Base-by-base conservation (phyloP, 805 yeast genomes). In the Saturnispora diversa region DNA sequence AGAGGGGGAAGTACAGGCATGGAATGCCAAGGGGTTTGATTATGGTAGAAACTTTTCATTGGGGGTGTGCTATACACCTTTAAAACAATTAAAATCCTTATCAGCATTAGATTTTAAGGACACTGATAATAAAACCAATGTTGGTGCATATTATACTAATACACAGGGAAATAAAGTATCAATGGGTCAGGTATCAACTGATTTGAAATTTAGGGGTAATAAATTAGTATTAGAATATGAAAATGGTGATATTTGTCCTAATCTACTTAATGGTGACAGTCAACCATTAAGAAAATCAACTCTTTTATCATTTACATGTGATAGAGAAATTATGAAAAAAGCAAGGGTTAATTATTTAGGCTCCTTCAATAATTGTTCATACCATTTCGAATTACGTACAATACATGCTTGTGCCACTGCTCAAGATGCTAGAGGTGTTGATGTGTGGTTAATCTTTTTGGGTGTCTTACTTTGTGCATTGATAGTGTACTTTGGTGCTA, bases 371-470 rank as follows among this genome's bases (percentile, higher is more conserved):
- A 84, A 86, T 46, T 86, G 96, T 60, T 75, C 80, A 27, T 86
- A 84, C 58, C 74, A 80, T 53, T 86, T 86, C 57, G 95, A 86
- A 54, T 86, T 85, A 24, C 64, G 86, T 48, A 83, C 94, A 3
- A 77, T 84, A 31, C 82, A 80, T 60, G 95, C 94, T 0, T 86
- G 96, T 59, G 84, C 94, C 0, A 80, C 87, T 1, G 76, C 84
- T 8, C 77, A 79, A 38, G 72, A 77, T 50, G 74, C 70, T 10
- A 80, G 79, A 52, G 76, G 81, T 44, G 59, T 74, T 40, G 78
- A 80, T 13, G 76, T 80, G 3, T 69, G 81, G 39, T 75, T 84
- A 66, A 76, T 82, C 36, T 79, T 82, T 48, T 45, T 75, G 13
- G 63, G 75, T 31, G 78, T 80, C 8, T 46, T 67, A 19, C 46